Evolutionary conservation across 257 asterid species (phyloP).

Genomic region (Solanum clarkiae): DNA sequence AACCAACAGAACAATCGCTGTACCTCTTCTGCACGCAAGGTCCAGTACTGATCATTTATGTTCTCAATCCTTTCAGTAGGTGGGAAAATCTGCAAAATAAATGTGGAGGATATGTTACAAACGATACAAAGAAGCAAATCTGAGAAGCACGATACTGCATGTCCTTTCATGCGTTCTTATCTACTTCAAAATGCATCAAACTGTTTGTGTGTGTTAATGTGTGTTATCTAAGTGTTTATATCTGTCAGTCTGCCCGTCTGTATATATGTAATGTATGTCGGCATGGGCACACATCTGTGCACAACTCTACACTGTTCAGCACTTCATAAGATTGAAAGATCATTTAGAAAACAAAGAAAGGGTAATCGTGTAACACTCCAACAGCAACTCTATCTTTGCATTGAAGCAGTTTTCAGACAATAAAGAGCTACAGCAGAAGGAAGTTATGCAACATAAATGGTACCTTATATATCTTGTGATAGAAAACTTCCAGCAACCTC

Average conservation of each 20-base stretch:
- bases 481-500: constrained; percentile 50
- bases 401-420: neutral
- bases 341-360: neutral
- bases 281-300: neutral
- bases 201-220: neutral
- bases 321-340: neutral
- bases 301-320: neutral
- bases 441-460: neutral
- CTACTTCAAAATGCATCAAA: neutral
- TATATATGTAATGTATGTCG: neutral
- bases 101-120: neutral
- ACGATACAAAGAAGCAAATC: neutral
- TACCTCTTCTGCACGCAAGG: constrained; percentile 59
- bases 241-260: neutral
- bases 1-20: neutral
- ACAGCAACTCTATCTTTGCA: neutral
- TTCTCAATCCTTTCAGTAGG: constrained; percentile 39
- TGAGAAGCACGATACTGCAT: neutral
- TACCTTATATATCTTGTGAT: constrained; percentile 59
- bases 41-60: constrained; percentile 52
- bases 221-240: neutral
- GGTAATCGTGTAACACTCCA: neutral
- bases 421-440: neutral
- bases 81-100: constrained; percentile 43
- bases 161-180: neutral